Evolutionary conservation across 2,329 filamentous ascomycete genomes (phyloP).

Genomic region (Tolypocladium inflatum): DNA sequence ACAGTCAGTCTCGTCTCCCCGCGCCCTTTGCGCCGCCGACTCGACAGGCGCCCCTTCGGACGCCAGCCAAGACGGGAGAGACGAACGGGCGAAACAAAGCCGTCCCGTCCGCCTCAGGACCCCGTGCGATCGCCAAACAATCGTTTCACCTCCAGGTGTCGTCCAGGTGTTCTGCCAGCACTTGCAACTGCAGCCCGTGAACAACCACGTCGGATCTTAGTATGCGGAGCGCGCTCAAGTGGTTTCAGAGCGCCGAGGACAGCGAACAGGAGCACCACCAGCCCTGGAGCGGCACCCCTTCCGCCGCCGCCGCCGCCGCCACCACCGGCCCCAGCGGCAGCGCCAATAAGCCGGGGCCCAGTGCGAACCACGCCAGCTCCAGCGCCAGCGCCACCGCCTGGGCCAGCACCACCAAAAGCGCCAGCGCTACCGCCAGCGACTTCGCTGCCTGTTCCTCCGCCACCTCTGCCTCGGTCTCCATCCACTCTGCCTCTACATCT

Average conservation of each 20-base stretch:
- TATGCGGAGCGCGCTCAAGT: slow-evolving; percentile 11
- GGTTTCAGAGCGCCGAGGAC: slow-evolving; percentile 19
- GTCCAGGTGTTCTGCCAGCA: background rate
- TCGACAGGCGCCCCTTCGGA: background rate
- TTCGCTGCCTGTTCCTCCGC: slow-evolving; percentile 7
- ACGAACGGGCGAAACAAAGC: background rate
- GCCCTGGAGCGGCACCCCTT: slow-evolving; percentile 1
- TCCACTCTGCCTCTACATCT: background rate
- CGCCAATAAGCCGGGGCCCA: background rate
- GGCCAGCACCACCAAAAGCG: slow-evolving; percentile 1
- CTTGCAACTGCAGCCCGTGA: background rate
- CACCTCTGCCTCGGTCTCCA: background rate
- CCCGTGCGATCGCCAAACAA: background rate
- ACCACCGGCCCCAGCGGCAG: background rate
- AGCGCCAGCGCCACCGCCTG: slow-evolving; percentile 2
- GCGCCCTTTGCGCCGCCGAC: background rate
- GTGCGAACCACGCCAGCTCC: background rate
- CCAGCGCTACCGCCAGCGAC: slow-evolving; percentile 5
- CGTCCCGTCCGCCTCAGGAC: no score
- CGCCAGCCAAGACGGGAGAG: background rate
- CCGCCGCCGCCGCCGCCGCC: background rate
- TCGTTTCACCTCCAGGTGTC: background rate
- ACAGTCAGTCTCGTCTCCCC: background rate
- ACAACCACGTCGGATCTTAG: background rate
- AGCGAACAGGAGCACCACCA: slow-evolving; percentile 5